Conservation (phyloP, 2,329 filamentous ascomycete species). For the Neophaeococcomyces aloes region DNA sequence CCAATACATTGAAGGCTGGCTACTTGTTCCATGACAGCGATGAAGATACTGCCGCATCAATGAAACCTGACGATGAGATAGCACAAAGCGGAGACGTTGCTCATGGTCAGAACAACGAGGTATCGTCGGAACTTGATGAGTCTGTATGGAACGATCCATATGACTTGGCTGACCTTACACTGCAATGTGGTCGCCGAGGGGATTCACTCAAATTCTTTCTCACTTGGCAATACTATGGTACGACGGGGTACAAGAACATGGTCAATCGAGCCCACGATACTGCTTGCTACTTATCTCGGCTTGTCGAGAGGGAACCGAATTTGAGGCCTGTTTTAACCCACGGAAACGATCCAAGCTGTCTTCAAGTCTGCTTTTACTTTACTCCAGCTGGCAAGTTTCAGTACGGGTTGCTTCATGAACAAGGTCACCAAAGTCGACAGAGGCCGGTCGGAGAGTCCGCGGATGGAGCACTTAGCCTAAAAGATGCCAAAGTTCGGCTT, state of each 20-base stretch:
- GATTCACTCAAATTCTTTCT: constrained; percentile 82
- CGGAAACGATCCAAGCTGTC: constrained; percentile 67
- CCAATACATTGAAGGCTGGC: constrained; percentile 76
- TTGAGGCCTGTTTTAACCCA: constrained; percentile 56
- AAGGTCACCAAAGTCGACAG: background rate
- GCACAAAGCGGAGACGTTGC: constrained; percentile 2
- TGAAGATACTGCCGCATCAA: constrained; percentile 29
- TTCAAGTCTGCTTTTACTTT: constrained; percentile 94
- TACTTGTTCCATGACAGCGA: constrained; percentile 64
- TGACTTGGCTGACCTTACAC: constrained; percentile 84
- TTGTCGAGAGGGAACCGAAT: constrained; percentile 46
- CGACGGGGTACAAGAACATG: constrained; percentile 57
- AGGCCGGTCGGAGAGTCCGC: too few species aligned
- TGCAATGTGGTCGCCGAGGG: constrained; percentile 81
- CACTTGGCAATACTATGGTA: constrained; percentile 81
- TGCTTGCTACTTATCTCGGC: constrained; percentile 56
- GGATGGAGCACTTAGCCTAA: background rate
- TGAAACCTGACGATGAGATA: constrained; percentile 4
- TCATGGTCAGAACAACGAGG: background rate
- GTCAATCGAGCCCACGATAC: constrained; percentile 63
- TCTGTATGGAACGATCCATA: constrained; percentile 50
- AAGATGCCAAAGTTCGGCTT: background rate
- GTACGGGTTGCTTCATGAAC: constrained; percentile 22
- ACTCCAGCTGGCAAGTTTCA: constrained; percentile 47
- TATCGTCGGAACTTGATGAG: constrained; percentile 7